Percentiles rank a stretch among this genome's conserved stretches.
Evolutionary conservation across 192 early-diverging fungal species (phyloP).

Genomic region (Diversispora eburnea): DNA sequence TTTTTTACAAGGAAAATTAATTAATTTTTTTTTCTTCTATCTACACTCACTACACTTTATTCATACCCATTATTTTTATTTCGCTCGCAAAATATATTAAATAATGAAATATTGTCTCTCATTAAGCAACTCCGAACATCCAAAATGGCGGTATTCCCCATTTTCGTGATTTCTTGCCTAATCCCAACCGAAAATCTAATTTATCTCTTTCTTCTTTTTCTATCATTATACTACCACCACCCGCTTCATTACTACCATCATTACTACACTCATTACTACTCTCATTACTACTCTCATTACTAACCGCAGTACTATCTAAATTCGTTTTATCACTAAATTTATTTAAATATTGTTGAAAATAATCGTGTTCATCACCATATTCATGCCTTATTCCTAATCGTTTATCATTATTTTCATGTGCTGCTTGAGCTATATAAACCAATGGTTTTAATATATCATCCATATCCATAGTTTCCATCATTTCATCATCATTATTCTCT

Average conservation of each 20-base stretch:
- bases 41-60: too few relatives aligned
- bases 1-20: too few relatives aligned
- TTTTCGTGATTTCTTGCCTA: slow-evolving; percentile 35
- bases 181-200: slow-evolving; percentile 31
- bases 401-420: slow-evolving; percentile 36
- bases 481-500: too few relatives aligned
- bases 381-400: slow-evolving; percentile 13
- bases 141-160: slow-evolving; percentile 52
- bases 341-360: slow-evolving; percentile 22
- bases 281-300: slow-evolving; percentile 27
- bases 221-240: slow-evolving; percentile 24
- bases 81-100: too few relatives aligned
- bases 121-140: slow-evolving; percentile 45
- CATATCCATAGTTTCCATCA: too few relatives aligned
- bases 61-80: too few relatives aligned
- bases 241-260: slow-evolving; percentile 26
- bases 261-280: slow-evolving; percentile 31
- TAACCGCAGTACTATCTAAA: slow-evolving; percentile 17
- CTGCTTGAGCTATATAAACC: slow-evolving; percentile 44
- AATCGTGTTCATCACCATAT: slow-evolving; percentile 27
- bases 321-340: slow-evolving; percentile 26
- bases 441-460: slow-evolving; percentile 45
- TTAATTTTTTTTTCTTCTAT: too few relatives aligned
- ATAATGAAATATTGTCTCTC: too few relatives aligned
- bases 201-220: slow-evolving; percentile 32